Conservation (phyloP, 306 rosid genomes). For the Fragaria vesca region DNA sequence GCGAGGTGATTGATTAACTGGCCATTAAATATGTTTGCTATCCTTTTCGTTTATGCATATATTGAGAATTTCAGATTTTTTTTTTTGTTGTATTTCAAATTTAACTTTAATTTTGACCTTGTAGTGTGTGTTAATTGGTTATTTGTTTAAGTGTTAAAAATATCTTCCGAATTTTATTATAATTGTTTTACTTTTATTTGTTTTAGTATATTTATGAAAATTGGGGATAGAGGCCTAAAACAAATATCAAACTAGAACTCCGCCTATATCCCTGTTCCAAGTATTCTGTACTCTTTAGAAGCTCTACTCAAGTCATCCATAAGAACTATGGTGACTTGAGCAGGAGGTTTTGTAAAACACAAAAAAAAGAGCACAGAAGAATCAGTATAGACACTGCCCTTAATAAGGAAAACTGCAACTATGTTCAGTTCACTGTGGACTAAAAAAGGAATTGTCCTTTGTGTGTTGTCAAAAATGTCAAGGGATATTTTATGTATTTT, state of each 20-base stretch:
- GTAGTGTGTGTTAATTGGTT: neutral
- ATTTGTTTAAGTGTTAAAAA: neutral
- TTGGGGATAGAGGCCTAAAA: neutral
- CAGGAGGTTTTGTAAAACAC: neutral
- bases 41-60: slow-evolving; percentile 12
- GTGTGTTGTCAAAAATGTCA: slow-evolving; percentile 7
- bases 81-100: slow-evolving; percentile 2
- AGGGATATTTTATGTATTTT: slow-evolving; percentile 4
- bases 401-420: neutral
- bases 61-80: neutral
- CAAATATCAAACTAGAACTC: neutral
- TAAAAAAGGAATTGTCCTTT: slow-evolving; percentile 10
- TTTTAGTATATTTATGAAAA: neutral
- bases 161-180: neutral
- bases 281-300: neutral
- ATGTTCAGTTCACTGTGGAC: neutral
- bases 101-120: slow-evolving; percentile 9
- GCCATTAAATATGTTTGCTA: neutral
- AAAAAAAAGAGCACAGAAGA: neutral
- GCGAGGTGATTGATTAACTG: slow-evolving; percentile 59
- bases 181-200: neutral
- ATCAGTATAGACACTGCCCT: neutral
- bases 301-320: neutral
- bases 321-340: slow-evolving; percentile 4
- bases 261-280: neutral